A percentile compares a stretch with the other conserved stretches of the same genome.
Conservation (phyloP, 805 yeast genomes). For the Ogataea polymorpha region DNA sequence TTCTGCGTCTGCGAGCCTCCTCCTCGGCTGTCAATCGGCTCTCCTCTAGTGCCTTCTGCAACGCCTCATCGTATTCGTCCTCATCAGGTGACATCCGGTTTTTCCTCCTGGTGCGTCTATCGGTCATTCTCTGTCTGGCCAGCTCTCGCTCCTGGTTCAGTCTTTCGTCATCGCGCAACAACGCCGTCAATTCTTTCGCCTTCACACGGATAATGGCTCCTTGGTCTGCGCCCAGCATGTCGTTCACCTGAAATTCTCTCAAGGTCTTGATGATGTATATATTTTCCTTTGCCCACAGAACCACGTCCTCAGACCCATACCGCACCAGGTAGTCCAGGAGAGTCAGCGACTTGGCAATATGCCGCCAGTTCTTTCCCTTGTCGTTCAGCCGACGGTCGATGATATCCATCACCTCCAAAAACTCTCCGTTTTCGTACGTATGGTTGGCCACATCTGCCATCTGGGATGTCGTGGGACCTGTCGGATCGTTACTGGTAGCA, state of each 20-base stretch:
- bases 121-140: conserved; percentile 28
- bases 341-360: conserved; percentile 86
- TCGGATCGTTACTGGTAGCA: conserved; percentile 85
- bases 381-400: conserved; percentile 88
- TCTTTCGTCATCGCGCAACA: conserved; percentile 79
- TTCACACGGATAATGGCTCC: conserved; percentile 86
- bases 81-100: conserved; percentile 28
- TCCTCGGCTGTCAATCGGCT: conserved; percentile 80
- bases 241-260: conserved; percentile 82
- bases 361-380: conserved; percentile 97
- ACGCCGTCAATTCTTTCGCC: conserved; percentile 82
- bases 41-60: conserved; percentile 76
- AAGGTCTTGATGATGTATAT: conserved; percentile 83
- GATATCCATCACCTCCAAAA: conserved; percentile 91
- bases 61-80: conserved; percentile 66
- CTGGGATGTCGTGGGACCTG: conserved; percentile 76
- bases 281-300: conserved; percentile 88
- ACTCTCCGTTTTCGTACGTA: conserved; percentile 69
- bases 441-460: conserved; percentile 80
- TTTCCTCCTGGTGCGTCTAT: conserved; percentile 34
- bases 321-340: conserved; percentile 86
- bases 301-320: conserved; percentile 84
- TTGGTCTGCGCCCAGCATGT: conserved; percentile 76
- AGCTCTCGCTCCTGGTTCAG: conserved; percentile 63
- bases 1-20: conserved; percentile 60